Evolutionary conservation across 208 protist species (phyloP).

Genomic region (Trichomonas vaginalis): DNA sequence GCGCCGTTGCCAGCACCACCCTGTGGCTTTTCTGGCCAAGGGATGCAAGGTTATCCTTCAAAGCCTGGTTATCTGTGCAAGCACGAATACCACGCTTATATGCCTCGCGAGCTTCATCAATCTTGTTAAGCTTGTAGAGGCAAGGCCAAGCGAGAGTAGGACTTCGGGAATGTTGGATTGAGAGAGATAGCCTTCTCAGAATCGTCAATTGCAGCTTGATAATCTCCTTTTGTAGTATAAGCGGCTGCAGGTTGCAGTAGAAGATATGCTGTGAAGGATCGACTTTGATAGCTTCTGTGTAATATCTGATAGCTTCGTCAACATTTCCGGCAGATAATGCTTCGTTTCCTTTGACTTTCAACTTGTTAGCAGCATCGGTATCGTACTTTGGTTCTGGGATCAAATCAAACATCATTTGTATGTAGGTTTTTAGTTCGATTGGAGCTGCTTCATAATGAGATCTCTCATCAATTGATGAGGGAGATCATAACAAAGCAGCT

Average conservation of each 20-base stretch:
- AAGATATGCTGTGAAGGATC: neutral
- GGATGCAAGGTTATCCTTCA: neutral
- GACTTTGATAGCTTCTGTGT: neutral
- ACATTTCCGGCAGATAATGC: neutral
- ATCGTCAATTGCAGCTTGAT: neutral
- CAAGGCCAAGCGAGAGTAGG: neutral
- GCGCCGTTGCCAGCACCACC: neutral
- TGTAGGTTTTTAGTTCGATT: too few relatives aligned
- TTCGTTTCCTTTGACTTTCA: neutral
- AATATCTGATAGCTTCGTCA: neutral
- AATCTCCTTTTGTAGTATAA: neutral
- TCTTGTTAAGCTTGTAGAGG: neutral
- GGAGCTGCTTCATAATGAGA: too few relatives aligned
- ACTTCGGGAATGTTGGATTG: neutral
- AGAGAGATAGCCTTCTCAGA: neutral
- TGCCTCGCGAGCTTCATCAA: slow-evolving; percentile 7
- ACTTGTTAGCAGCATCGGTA: neutral
- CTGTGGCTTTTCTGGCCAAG: neutral
- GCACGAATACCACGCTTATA: neutral
- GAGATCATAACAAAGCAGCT: too few relatives aligned
- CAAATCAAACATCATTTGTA: too few relatives aligned
- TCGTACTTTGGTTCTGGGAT: neutral
- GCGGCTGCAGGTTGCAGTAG: neutral
- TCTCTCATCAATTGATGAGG: too few relatives aligned
- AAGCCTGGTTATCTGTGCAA: neutral